Conservation (phyloP, 805 yeast species). For the Torulaspora gathmanii region DNA sequence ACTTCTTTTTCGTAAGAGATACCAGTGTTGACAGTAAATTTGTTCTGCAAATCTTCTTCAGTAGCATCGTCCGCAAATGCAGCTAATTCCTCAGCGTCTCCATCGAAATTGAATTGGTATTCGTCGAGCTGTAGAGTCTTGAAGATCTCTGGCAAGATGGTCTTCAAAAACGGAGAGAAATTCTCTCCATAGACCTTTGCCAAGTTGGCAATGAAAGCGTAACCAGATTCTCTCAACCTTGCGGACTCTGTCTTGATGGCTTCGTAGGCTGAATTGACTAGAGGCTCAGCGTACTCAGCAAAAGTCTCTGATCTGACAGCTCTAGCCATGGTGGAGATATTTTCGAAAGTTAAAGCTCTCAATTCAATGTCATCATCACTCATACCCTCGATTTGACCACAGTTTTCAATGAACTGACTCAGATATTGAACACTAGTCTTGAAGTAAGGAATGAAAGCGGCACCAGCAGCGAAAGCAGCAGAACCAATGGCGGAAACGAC, state of each 20-base stretch:
- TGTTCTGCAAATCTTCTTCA: slow-evolving; percentile 62
- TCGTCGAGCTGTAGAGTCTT: slow-evolving; percentile 84
- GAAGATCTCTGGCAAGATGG: slow-evolving; percentile 78
- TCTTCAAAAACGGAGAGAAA: slow-evolving; percentile 78
- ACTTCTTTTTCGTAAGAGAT: slow-evolving; percentile 93
- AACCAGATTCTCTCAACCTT: slow-evolving; percentile 90
- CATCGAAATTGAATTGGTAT: slow-evolving; percentile 59
- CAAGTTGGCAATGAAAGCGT: slow-evolving; percentile 86
- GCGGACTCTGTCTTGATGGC: slow-evolving; percentile 74
- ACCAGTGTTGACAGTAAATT: slow-evolving; percentile 86
- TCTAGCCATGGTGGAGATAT: slow-evolving; percentile 89
- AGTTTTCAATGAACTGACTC: slow-evolving; percentile 73
- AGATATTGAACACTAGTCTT: slow-evolving; percentile 71
- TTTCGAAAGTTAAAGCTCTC: slow-evolving; percentile 88
- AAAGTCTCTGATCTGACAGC: slow-evolving; percentile 93
- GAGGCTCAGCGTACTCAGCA: slow-evolving; percentile 77
- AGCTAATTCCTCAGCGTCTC: slow-evolving; percentile 44
- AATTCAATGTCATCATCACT: slow-evolving; percentile 87
- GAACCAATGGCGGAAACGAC: slow-evolving; percentile 96
- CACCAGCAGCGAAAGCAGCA: slow-evolving; percentile 93
- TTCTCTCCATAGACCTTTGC: slow-evolving; percentile 92
- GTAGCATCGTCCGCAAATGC: slow-evolving; percentile 46
- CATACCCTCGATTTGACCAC: slow-evolving; percentile 67
- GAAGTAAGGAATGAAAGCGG: slow-evolving; percentile 80
- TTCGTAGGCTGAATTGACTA: slow-evolving; percentile 80